Conservation (phyloP, 345 rosid genomes). For the Aquilaria malaccensis region DNA sequence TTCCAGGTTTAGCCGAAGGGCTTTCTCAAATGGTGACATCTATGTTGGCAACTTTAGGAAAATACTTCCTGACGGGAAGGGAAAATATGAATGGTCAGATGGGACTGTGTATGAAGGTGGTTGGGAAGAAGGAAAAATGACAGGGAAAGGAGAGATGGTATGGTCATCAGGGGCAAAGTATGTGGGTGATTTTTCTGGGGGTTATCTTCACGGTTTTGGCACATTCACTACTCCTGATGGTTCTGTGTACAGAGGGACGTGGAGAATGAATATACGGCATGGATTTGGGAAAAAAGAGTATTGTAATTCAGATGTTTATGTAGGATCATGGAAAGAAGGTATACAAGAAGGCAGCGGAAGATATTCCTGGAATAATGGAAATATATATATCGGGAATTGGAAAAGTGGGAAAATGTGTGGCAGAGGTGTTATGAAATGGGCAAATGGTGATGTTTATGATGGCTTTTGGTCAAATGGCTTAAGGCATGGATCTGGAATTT, state of each 20-base stretch:
- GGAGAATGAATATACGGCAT: constrained; percentile 85
- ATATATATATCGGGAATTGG: constrained; percentile 76
- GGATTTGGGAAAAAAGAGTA: constrained; percentile 81
- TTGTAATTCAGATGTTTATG: constrained; percentile 59
- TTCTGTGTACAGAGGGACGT: constrained; percentile 58
- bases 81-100: constrained; percentile 68
- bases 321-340: constrained; percentile 92
- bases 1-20: constrained; percentile 36
- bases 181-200: constrained; percentile 85
- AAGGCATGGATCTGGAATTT: constrained; percentile 77
- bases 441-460: constrained; percentile 62
- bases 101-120: constrained; percentile 74
- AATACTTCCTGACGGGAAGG: constrained; percentile 64
- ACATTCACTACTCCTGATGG: constrained; percentile 48
- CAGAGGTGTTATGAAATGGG: constrained; percentile 92
- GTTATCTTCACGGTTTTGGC: constrained; percentile 82
- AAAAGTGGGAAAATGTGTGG: constrained; percentile 77
- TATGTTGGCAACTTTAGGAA: constrained; percentile 61
- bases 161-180: constrained; percentile 78
- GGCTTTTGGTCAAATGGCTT: constrained; percentile 82
- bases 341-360: constrained; percentile 76
- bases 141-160: constrained; percentile 63
- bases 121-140: constrained; percentile 82
- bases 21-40: constrained; percentile 59
- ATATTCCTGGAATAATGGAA: constrained; percentile 77